Conservation (phyloP, 140 eudicot genomes). For the Bidens hawaiensis region DNA sequence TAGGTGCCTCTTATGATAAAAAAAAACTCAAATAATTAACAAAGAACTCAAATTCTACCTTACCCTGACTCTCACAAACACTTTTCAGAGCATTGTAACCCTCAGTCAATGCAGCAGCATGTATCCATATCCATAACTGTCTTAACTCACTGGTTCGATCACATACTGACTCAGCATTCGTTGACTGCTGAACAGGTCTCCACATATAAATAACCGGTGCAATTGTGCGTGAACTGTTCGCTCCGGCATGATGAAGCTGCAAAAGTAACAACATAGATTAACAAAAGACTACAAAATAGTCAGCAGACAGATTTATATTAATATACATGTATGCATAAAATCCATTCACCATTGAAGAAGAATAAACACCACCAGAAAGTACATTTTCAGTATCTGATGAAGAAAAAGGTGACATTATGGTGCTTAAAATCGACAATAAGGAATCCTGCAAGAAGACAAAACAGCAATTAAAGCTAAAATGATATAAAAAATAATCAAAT, state of each 20-base stretch:
- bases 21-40: not conserved
- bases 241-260: conserved; percentile 69
- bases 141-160: conserved; percentile 26
- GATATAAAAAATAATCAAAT: conserved; percentile 4
- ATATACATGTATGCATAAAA: not conserved
- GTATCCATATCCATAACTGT: conserved; percentile 86
- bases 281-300: not conserved
- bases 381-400: conserved; percentile 33
- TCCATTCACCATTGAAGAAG: conserved; percentile 60
- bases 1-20: too few relatives aligned
- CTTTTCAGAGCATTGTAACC: conserved; percentile 54
- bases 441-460: conserved; percentile 45
- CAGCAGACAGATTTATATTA: not conserved
- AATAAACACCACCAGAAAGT: conserved; percentile 51
- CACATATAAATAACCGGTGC: conserved; percentile 90
- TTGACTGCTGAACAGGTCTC: conserved; percentile 43
- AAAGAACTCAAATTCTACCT: conserved; percentile 29
- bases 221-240: conserved; percentile 32
- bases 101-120: conserved; percentile 78
- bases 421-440: conserved; percentile 41
- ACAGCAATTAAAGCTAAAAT: not conserved
- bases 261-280: conserved; percentile 8
- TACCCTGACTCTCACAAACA: conserved; percentile 75
- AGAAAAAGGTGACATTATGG: conserved; percentile 48
- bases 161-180: conserved; percentile 19